Evolutionary conservation across 2,329 filamentous ascomycete species (phyloP).

Genomic region (Paecilomyces sp.): DNA sequence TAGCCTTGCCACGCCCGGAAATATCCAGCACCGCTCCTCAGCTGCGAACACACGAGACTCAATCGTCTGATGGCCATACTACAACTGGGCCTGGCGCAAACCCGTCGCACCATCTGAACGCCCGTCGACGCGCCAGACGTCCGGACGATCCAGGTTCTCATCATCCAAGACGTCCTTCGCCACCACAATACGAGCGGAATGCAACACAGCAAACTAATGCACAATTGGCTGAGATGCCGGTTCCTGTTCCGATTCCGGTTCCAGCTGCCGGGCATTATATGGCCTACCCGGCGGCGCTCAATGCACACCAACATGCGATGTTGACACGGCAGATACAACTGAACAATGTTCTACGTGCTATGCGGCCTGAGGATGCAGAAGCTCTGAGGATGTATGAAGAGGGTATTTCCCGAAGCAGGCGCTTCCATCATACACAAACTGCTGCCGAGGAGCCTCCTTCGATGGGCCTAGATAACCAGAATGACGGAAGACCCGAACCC

Average conservation of each 20-base stretch:
- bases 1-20: constrained; percentile 4
- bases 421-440: neutral
- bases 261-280: neutral
- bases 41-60: constrained; percentile 6
- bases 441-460: constrained; percentile 1
- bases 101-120: neutral
- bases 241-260: neutral
- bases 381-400: constrained; percentile 7
- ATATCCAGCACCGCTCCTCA: constrained; percentile 3
- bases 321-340: constrained; percentile 5
- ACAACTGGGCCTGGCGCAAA: neutral
- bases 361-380: constrained; percentile 5
- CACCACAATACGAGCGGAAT: neutral
- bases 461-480: constrained; percentile 38
- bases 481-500: constrained; percentile 40
- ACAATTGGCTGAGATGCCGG: neutral
- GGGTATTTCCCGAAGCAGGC: constrained; percentile 1
- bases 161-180: constrained; percentile 1
- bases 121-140: constrained; percentile 6
- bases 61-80: constrained; percentile 1
- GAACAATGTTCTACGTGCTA: constrained; percentile 5
- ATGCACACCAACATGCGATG: constrained; percentile 4
- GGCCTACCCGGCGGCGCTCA: neutral
- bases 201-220: neutral
- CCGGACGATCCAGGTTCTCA: neutral